Evolutionary conservation across 139 green algal genomes (phyloP).

Genomic region (Zygnema circumcarinatum): DNA sequence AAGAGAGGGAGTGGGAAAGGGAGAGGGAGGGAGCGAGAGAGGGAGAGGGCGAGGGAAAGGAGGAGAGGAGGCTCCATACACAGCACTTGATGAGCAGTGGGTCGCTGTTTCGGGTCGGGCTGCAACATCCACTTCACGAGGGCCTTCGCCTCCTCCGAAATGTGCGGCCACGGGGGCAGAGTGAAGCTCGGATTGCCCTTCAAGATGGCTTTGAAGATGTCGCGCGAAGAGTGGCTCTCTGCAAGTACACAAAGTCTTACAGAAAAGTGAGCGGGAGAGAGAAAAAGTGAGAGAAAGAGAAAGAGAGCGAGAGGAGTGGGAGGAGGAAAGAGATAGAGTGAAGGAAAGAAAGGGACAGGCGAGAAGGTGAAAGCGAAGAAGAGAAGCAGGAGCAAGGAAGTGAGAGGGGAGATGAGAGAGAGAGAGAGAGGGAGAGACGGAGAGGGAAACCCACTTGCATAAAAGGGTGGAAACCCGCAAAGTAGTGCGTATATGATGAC

Average conservation of each 20-base stretch:
- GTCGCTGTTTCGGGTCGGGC: slow-evolving; percentile 79
- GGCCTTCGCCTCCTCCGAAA: slow-evolving; percentile 71
- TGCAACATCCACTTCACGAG: slow-evolving; percentile 70
- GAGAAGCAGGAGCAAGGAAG: not conserved
- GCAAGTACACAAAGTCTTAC: not conserved
- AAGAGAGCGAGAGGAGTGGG: not conserved
- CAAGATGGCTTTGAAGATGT: slow-evolving; percentile 83
- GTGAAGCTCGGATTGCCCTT: slow-evolving; percentile 72
- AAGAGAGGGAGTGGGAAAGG: too few species aligned
- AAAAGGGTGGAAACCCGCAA: slow-evolving; percentile 92
- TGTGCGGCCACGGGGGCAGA: slow-evolving; percentile 77
- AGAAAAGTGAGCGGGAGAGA: slow-evolving; percentile 1
- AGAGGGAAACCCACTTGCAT: slow-evolving; percentile 38
- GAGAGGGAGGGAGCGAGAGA: too few species aligned
- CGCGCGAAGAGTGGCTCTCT: slow-evolving; percentile 63
- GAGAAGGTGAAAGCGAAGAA: not conserved
- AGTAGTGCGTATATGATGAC: slow-evolving; percentile 98
- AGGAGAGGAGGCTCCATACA: too few species aligned
- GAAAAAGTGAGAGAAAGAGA: not conserved
- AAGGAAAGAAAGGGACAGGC: not conserved
- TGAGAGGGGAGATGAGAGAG: not conserved
- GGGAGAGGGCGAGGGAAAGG: too few species aligned
- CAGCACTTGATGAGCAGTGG: slow-evolving; percentile 80
- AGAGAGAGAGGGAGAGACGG: not conserved
- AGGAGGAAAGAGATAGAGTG: not conserved